A percentile compares a stretch with the other conserved stretches of the same genome.
Conservation (phyloP, 164 flowering plant genomes). For the Platanus orientalis region DNA sequence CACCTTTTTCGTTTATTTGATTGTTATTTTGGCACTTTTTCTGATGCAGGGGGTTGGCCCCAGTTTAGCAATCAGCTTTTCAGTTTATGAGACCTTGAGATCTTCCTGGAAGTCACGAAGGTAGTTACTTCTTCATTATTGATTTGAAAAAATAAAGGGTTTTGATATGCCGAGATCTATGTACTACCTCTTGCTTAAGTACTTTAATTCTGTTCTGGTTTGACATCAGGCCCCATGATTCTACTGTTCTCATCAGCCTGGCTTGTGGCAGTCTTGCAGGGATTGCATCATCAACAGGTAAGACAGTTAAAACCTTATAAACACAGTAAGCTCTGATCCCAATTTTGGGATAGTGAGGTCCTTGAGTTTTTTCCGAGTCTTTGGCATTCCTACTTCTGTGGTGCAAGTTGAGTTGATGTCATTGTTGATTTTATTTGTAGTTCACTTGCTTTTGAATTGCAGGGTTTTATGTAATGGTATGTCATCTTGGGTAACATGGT, state of each 20-base stretch:
- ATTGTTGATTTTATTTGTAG: no score
- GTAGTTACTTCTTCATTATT: conserved; percentile 24
- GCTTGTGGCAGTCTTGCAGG: conserved; percentile 90
- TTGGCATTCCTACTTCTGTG: no score
- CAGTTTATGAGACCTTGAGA: conserved; percentile 72
- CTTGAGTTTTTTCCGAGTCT: no score
- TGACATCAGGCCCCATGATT: conserved; percentile 64
- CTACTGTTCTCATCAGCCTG: conserved; percentile 58
- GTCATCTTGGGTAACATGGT: no score
- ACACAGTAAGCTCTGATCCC: no score
- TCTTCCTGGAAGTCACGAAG: conserved; percentile 58
- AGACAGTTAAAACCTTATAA: conserved; percentile 10
- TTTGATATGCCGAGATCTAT: neutral
- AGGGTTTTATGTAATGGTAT: no score
- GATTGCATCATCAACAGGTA: conserved; percentile 82
- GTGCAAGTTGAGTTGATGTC: no score
- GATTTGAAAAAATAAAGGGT: neutral
- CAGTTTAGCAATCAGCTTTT: conserved; percentile 76
- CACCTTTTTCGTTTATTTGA: neutral
- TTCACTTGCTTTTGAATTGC: no score
- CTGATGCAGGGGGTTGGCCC: conserved; percentile 82
- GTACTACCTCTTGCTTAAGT: neutral
- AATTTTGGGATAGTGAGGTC: no score
- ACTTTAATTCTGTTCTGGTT: neutral
- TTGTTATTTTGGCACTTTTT: neutral